Base-by-base conservation (phyloP, 2,329 filamentous ascomycete genomes). In the Fusarium praegraminearum region DNA sequence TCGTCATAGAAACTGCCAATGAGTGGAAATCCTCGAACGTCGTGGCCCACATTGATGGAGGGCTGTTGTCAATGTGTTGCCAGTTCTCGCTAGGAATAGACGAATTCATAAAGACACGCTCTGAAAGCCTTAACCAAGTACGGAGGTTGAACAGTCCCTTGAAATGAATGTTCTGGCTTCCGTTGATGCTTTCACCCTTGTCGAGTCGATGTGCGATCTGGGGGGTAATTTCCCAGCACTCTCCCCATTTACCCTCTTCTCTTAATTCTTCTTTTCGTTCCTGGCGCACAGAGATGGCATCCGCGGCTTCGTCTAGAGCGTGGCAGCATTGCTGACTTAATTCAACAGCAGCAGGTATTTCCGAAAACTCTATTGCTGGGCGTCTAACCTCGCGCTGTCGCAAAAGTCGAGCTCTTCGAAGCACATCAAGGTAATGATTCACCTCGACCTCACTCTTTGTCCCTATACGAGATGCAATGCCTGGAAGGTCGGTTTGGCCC, bases 371-470 rank as follows among this genome's bases (percentile, higher is more conserved):
- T 32, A 88, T 68, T 15, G 72, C 69, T 0, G 78, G 72, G 22
- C 77, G 75, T 9, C 69, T 62, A 24, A 69, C 28, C 77, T 75
- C 81, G 20, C 73, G 72, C 41, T 81, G 81, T 40, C 83, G 80
- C 24, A 79, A 76, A 36, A 83, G 78, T 8, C 81, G 70, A 2
- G 82, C 84, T 22, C 84, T 80, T 12, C 89, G 82, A 7, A 98
- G 83, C 1, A 92, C 77, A 9, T 82, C 74, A 7, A 97, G 77
- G 76, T 94, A 94, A 52, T 91, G 87, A 30, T 85, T 85, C 35
- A 96, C 88, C 79, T 98, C 93, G 11, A 91, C 76, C 68, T 89
- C 86, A 61, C 89, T 90, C 79, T 98, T 98, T 35, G 88, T 90
- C 1, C 83, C 83, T 18, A 97, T 82, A 1, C 86, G 83, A 11